Evolutionary conservation across 805 yeast species (phyloP).

Genomic region (Pichia ethanolica): DNA sequence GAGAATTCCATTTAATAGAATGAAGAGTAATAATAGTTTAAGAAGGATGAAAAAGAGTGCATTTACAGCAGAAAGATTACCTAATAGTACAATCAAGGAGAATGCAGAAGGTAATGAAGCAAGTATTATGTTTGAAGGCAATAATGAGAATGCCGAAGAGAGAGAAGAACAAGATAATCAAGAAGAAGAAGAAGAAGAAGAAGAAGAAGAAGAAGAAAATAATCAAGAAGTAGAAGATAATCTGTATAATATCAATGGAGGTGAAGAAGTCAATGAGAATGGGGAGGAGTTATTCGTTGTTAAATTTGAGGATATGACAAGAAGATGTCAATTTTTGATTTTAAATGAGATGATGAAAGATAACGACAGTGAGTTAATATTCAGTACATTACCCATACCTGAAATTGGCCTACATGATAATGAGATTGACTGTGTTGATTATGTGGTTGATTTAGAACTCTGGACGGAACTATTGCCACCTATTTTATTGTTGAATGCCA

Average conservation of each 20-base stretch:
- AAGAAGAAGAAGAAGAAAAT: background rate
- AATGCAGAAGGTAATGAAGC: slow-evolving; percentile 66
- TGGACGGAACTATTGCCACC: slow-evolving; percentile 87
- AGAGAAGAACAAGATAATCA: background rate
- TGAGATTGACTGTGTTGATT: slow-evolving; percentile 62
- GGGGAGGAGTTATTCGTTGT: slow-evolving; percentile 3
- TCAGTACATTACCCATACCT: slow-evolving; percentile 88
- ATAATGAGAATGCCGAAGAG: background rate
- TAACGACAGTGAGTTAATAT: slow-evolving; percentile 52
- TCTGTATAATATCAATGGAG: background rate
- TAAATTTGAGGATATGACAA: slow-evolving; percentile 6
- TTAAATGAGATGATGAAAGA: slow-evolving; percentile 70
- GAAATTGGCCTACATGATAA: slow-evolving; percentile 70
- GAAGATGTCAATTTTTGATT: slow-evolving; percentile 63
- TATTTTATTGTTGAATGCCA: slow-evolving; percentile 73
- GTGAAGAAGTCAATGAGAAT: slow-evolving; percentile 3
- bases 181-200: background rate
- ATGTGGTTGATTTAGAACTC: slow-evolving; percentile 64
- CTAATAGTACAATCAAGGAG: slow-evolving; percentile 57
- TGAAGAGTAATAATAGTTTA: slow-evolving; percentile 1
- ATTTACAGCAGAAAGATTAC: slow-evolving; percentile 62
- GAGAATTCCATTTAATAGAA: background rate
- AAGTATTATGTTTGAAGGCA: slow-evolving; percentile 40
- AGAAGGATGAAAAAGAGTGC: slow-evolving; percentile 25
- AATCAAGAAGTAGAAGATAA: background rate